A percentile compares a stretch with the other conserved stretches of the same genome.
Evolutionary conservation across 495 filamentous ascomycete species (phyloP).

Genomic region (Tuber indicum): DNA sequence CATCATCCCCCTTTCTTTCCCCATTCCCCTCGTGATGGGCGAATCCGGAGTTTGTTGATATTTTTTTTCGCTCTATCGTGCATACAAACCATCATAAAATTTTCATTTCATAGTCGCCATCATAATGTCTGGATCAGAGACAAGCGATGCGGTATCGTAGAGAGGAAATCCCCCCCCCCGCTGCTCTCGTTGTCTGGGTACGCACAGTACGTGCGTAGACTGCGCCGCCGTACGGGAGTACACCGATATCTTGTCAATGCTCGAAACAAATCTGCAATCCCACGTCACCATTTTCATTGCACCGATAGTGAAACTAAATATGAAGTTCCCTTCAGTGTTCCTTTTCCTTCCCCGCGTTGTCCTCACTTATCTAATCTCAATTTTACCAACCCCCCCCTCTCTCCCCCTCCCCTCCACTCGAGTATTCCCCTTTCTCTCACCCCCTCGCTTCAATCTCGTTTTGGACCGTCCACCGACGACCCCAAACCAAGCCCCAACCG

Average conservation of each 20-base stretch:
- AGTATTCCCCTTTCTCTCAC: background rate
- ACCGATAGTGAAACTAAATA: background rate
- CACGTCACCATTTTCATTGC: conserved; percentile 3
- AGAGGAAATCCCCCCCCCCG: background rate
- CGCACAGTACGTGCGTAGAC: background rate
- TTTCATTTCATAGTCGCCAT: background rate
- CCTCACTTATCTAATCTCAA: background rate
- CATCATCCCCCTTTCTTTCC: background rate
- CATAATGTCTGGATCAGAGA: background rate
- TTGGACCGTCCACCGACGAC: background rate
- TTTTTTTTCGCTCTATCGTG: background rate
- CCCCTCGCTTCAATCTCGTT: background rate
- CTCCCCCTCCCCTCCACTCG: background rate
- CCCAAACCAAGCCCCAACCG: background rate
- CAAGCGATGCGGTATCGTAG: background rate
- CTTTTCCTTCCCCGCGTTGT: background rate
- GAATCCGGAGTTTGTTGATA: background rate
- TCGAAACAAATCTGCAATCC: conserved; percentile 1
- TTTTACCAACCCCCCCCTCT: background rate
- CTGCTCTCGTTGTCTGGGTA: background rate
- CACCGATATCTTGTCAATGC: background rate
- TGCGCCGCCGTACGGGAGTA: background rate
- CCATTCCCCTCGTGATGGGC: background rate
- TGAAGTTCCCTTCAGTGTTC: background rate
- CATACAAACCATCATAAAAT: background rate